Base-by-base conservation (phyloP, 352 stramenopile species). In the Phytophthora ramorum region DNA sequence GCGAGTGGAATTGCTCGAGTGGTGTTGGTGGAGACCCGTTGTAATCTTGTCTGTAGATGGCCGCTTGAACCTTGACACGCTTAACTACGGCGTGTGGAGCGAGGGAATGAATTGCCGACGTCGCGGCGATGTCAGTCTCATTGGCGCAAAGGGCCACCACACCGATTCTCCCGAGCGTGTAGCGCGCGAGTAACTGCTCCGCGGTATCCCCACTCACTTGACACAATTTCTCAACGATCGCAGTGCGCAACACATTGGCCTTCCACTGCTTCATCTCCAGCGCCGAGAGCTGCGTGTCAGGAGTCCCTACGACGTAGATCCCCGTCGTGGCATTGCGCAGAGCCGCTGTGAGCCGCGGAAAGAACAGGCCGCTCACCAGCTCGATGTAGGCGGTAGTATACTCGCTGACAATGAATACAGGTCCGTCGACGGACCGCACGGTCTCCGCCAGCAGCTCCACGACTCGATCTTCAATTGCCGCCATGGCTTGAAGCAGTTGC, bases 201-300 rank as follows among this genome's bases (percentile, higher is more conserved):
- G 54, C 20, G 22, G 50, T 30, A 7, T 57, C 45, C 8, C 16
- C 16, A 7, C 22, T 59, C 1, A 48, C 32, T 6, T 55, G 38
- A 40, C 69, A 66, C 20, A 83, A 34, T 0, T 52, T 43, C 45
- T 89, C 79, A n/a, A 63, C 55, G 20, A 81, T 79, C 44, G 77
- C 66, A 1, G 71, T 83, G 54, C 79, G 75, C 5, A 86, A 62
- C 37, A 79, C 55, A 37, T 84, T 83, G 28, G 69, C 65, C 41
- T 85, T 85, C 79, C 79, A 88, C 28, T 63, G 46, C 7, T 58
- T 73, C 22, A 82, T 77, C 55, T 88, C 74, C n/a, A 64, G 44
- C 5, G 50, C 26, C 5, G 62, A 56, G 50, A 85, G 70, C 35
- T 73, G 48, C 22, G 72, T 80, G 43, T 78, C 60, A 0, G 70